phyloP scores from a whole-genome alignment of 2,329 filamentous ascomycete genomes.

The Arachnomyces sp. region DNA sequence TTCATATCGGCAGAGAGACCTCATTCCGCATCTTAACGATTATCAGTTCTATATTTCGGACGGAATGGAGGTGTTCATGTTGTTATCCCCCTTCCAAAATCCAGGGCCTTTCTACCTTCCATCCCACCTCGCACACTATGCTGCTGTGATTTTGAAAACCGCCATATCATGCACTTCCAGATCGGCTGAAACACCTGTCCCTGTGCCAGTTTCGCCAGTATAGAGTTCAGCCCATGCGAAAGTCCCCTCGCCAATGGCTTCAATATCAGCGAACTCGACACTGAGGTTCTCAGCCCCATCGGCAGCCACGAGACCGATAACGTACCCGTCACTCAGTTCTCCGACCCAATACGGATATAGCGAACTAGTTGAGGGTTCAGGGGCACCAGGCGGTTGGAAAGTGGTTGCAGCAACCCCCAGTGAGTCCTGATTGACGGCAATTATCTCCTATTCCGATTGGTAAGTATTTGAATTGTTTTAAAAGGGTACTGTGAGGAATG shows the following conservation, averaged over 20 bases:
- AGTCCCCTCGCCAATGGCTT: constrained; percentile 13
- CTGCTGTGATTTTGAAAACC: constrained; percentile 8
- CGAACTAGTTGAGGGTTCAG: constrained; percentile 26
- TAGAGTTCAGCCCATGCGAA: constrained; percentile 9
- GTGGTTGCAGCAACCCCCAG: constrained; percentile 39
- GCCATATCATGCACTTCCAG: constrained; percentile 5
- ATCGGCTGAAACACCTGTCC: constrained; percentile 1
- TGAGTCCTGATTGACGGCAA: constrained; percentile 43
- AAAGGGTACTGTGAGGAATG: constrained; percentile 27
- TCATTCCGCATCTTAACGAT: too few relatives aligned
- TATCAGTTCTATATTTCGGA: too few relatives aligned
- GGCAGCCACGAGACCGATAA: constrained; percentile 18
- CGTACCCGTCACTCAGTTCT: constrained; percentile 27
- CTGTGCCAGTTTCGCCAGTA: constrained; percentile 1
- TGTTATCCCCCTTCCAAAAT: too few relatives aligned
- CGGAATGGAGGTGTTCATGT: too few relatives aligned
- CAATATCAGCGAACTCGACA: background rate
- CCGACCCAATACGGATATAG: constrained; percentile 26
- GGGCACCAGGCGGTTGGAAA: constrained; percentile 30
- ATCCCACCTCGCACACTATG: too few relatives aligned
- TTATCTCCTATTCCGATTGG: constrained; percentile 36
- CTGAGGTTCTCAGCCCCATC: constrained; percentile 5
- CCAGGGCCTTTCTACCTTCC: too few relatives aligned
- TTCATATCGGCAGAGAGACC: too few relatives aligned
- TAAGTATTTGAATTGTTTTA: constrained; percentile 23